These are phyloP conservation scores for Aspergillus costaricaensis DNA, from an alignment of 2,329 filamentous ascomycete species.

Conservation along the genomic window DNA sequence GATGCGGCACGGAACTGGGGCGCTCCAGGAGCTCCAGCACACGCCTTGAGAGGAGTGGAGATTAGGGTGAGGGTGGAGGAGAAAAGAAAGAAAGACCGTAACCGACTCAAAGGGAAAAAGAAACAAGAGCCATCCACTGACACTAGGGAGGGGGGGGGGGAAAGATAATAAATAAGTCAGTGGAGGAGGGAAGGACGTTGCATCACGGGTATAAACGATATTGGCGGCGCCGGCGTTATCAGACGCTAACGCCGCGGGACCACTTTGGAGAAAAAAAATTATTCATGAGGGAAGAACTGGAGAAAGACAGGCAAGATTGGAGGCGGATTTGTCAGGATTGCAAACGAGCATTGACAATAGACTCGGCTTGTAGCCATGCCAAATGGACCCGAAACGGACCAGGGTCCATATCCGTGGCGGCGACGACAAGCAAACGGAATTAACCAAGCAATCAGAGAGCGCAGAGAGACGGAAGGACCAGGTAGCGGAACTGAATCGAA, in stretches of 20 bases:
- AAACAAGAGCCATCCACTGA: not conserved
- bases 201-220: conserved; percentile 15
- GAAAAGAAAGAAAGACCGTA: conserved; percentile 5
- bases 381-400: not conserved
- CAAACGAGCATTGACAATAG: not conserved
- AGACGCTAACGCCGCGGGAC: not conserved
- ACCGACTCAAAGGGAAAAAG: not conserved
- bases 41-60: conserved; percentile 5
- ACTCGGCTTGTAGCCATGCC: not conserved
- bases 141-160: no score
- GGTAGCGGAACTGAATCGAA: not conserved
- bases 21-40: conserved; percentile 2
- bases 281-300: not conserved
- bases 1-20: not conserved
- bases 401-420: conserved; percentile 9
- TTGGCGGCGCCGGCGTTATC: not conserved
- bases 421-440: conserved; percentile 10
- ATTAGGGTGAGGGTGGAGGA: not conserved
- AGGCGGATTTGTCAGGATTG: not conserved
- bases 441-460: conserved; percentile 15
- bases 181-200: not conserved
- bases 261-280: not conserved
- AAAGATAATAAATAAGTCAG: no score
- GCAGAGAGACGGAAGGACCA: not conserved
- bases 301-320: not conserved